Percentiles rank a stretch among this genome's conserved stretches.
Conservation (phyloP, 495 filamentous ascomycete genomes). For the Penicillium turbatum region DNA sequence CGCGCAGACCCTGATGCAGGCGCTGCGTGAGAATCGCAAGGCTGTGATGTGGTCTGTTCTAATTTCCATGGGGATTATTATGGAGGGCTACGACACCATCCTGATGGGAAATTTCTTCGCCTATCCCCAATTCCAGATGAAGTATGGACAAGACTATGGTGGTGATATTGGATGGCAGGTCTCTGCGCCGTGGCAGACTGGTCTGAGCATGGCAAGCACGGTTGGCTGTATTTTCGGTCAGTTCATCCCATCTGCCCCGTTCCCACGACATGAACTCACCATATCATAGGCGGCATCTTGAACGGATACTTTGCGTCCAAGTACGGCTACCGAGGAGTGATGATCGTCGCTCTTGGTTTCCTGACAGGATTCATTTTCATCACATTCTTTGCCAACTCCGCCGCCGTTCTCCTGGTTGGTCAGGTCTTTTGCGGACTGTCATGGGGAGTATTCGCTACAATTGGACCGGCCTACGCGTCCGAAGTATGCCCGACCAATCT, state of each 20-base stretch:
- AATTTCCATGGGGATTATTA: conserved; percentile 43
- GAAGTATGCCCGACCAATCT: conserved; percentile 58
- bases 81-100: conserved; percentile 51
- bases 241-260: not conserved
- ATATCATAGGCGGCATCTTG: conserved; percentile 24
- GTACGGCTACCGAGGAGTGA: conserved; percentile 43
- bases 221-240: conserved; percentile 35
- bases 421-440: conserved; percentile 46
- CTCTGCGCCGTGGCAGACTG: conserved; percentile 35
- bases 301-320: conserved; percentile 45
- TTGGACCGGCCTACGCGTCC: conserved; percentile 59
- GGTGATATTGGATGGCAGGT: conserved; percentile 24
- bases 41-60: conserved; percentile 47
- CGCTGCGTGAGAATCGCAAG: conserved; percentile 42
- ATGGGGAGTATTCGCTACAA: conserved; percentile 51
- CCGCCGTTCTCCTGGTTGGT: conserved; percentile 38
- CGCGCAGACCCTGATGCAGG: conserved; percentile 27
- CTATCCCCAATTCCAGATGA: conserved; percentile 34
- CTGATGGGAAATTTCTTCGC: conserved; percentile 42
- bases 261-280: not conserved
- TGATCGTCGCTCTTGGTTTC: conserved; percentile 39
- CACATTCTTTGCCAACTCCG: conserved; percentile 46
- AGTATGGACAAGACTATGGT: conserved; percentile 32
- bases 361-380: conserved; percentile 52
- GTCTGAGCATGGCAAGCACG: conserved; percentile 32